Percentiles rank a stretch among this genome's conserved stretches.
These are phyloP conservation scores for Diplodia scrobiculata DNA, from an alignment of 2,329 filamentous ascomycete genomes.

Conservation along the genomic window DNA sequence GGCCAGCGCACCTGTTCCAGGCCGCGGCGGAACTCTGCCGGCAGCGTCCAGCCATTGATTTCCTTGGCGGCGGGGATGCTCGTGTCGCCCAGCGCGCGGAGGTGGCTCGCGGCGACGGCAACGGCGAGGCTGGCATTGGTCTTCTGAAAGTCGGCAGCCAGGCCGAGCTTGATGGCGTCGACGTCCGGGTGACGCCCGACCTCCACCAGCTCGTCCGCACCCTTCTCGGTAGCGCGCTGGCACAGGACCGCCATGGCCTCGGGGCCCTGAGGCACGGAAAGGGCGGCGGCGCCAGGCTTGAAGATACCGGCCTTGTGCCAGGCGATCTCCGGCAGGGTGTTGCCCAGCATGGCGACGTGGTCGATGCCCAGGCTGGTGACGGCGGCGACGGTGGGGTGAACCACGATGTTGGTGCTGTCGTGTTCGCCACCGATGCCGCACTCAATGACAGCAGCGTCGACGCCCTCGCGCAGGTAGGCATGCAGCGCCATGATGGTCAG, in stretches of 20 bases:
- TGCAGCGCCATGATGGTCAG: constrained; percentile 87
- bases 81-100: constrained; percentile 50
- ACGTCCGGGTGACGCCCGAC: constrained; percentile 54
- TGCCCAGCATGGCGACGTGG: constrained; percentile 77
- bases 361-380: constrained; percentile 84
- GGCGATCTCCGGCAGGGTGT: constrained; percentile 76
- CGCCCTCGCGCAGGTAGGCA: constrained; percentile 73
- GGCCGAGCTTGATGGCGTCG: constrained; percentile 55
- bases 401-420: constrained; percentile 85
- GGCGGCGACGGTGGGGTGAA: constrained; percentile 68
- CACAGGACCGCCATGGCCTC: constrained; percentile 59
- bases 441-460: constrained; percentile 80
- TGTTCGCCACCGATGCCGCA: constrained; percentile 94
- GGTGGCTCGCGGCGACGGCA: constrained; percentile 61
- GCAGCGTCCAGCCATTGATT: constrained; percentile 50
- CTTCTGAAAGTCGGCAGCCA: constrained; percentile 65
- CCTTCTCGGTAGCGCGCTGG: constrained; percentile 57
- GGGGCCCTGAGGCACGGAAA: constrained; percentile 62
- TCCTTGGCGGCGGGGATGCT: constrained; percentile 45
- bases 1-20: constrained; percentile 68
- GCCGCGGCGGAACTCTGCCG: constrained; percentile 64
- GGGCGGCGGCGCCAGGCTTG: constrained; percentile 65
- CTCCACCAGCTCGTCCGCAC: constrained; percentile 49
- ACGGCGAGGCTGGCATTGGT: constrained; percentile 64
- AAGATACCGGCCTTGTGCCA: constrained; percentile 94